Conservation (phyloP, 2,329 filamentous ascomycete genomes). For the Talaromyces sp. region DNA sequence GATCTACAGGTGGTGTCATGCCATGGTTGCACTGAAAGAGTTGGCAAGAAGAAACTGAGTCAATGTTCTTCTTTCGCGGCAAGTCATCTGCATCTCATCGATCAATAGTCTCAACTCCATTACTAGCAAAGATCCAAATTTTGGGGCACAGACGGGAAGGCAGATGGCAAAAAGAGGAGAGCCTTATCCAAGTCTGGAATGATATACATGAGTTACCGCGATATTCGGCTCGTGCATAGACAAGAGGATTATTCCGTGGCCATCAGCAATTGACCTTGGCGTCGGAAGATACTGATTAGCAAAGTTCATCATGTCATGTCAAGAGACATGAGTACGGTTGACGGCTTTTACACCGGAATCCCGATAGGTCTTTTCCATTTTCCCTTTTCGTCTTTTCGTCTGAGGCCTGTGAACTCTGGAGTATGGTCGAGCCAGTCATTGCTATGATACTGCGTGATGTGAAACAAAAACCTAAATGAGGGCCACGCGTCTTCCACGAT, state of each 20-base stretch:
- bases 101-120: slow-evolving; percentile 1
- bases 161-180: background rate
- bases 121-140: background rate
- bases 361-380: background rate
- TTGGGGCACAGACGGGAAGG: background rate
- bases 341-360: background rate
- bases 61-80: background rate
- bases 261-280: background rate
- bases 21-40: background rate
- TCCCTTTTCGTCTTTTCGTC: background rate
- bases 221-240: background rate
- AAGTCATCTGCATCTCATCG: background rate
- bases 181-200: background rate
- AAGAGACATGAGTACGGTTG: background rate
- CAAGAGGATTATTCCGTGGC: background rate
- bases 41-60: background rate
- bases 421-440: background rate
- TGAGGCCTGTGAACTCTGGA: background rate
- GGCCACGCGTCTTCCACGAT: background rate
- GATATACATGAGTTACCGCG: background rate
- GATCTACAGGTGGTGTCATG: background rate
- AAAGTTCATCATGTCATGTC: background rate
- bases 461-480: background rate
- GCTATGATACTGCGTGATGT: background rate
- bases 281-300: background rate